A percentile compares a stretch with the other conserved stretches of the same genome.
Evolutionary conservation across 2,329 filamentous ascomycete species (phyloP).

Genomic region (Arthrobotrys megalospora): DNA sequence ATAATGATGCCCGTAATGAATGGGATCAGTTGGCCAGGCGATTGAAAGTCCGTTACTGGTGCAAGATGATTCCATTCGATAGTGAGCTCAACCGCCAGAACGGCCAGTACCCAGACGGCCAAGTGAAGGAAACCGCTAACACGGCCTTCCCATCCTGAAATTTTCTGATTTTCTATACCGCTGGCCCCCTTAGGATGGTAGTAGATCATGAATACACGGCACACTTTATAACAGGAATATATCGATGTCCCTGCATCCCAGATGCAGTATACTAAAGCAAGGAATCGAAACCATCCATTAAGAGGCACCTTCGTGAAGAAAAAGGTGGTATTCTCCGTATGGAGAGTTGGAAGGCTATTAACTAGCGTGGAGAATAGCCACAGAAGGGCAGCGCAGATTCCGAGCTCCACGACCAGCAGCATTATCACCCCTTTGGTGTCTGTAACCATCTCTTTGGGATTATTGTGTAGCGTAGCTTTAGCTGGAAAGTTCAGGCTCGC

Average conservation of each 20-base stretch:
- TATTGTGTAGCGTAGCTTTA: conserved; percentile 4
- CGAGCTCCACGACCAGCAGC: conserved; percentile 28
- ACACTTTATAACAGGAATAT: background rate
- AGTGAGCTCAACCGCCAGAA: conserved; percentile 31
- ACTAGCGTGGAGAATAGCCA: conserved; percentile 31
- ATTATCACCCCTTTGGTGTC: conserved; percentile 18
- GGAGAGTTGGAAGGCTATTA: conserved; percentile 27
- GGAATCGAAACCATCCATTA: conserved; percentile 29
- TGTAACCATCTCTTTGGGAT: background rate
- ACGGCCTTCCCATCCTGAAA: background rate
- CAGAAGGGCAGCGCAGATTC: conserved; percentile 25
- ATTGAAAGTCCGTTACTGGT: conserved; percentile 29
- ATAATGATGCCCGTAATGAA: conserved; percentile 31
- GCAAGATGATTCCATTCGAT: conserved; percentile 42
- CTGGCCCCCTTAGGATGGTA: background rate
- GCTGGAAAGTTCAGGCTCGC: conserved; percentile 27
- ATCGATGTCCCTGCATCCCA: conserved; percentile 20
- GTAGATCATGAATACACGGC: conserved; percentile 5
- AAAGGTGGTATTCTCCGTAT: conserved; percentile 27
- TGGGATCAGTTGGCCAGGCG: conserved; percentile 36
- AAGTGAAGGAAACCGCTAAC: conserved; percentile 1
- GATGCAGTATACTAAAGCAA: conserved; percentile 33
- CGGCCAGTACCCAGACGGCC: conserved; percentile 4
- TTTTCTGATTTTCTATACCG: background rate
- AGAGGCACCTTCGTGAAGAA: conserved; percentile 25